Percentiles rank a stretch among this genome's conserved stretches.
Evolutionary conservation across 208 protist genomes (phyloP).

Genomic region (Lotmaria passim): DNA sequence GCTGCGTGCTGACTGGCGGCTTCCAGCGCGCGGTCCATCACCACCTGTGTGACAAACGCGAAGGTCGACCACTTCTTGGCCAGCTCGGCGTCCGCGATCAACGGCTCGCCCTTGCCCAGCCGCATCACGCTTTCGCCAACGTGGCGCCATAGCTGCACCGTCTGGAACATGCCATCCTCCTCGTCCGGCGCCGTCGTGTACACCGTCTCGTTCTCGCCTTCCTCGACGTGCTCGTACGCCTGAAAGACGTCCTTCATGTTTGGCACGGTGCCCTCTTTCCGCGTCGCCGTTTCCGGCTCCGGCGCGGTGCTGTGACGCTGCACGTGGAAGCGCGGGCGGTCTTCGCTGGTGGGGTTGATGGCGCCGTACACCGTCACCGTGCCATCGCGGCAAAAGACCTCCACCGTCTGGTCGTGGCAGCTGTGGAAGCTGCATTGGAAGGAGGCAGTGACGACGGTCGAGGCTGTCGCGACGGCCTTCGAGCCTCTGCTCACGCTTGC

Average conservation of each 20-base stretch:
- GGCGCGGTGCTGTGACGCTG: slow-evolving; percentile 18
- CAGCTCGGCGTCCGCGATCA: slow-evolving; percentile 49
- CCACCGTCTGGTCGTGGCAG: slow-evolving; percentile 62
- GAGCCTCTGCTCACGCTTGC: too few relatives aligned
- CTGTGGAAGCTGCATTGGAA: slow-evolving; percentile 71
- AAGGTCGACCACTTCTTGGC: slow-evolving; percentile 53
- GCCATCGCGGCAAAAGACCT: slow-evolving; percentile 50
- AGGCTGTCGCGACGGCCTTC: too few relatives aligned
- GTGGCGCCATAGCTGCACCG: slow-evolving; percentile 73
- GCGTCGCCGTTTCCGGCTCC: slow-evolving; percentile 17
- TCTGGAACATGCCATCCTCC: slow-evolving; percentile 45
- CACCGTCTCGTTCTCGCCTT: slow-evolving; percentile 32
- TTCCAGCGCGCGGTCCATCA: slow-evolving; percentile 60
- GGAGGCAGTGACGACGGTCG: slow-evolving; percentile 42
- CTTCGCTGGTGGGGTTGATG: slow-evolving; percentile 65
- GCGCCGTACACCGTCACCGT: slow-evolving; percentile 59
- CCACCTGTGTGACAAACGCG: slow-evolving; percentile 60
- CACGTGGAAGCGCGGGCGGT: slow-evolving; percentile 39
- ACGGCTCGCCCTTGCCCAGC: slow-evolving; percentile 43
- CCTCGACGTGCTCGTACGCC: slow-evolving; percentile 31
- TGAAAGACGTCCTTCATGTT: slow-evolving; percentile 22
- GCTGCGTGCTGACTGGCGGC: slow-evolving; percentile 43
- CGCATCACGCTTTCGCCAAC: slow-evolving; percentile 57
- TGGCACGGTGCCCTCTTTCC: slow-evolving; percentile 23
- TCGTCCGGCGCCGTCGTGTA: slow-evolving; percentile 33